Evolutionary conservation across 2,329 filamentous ascomycete genomes (phyloP), one percentile per base, ranked within the genome.

Genomic region (Bipolaris cookei): DNA sequence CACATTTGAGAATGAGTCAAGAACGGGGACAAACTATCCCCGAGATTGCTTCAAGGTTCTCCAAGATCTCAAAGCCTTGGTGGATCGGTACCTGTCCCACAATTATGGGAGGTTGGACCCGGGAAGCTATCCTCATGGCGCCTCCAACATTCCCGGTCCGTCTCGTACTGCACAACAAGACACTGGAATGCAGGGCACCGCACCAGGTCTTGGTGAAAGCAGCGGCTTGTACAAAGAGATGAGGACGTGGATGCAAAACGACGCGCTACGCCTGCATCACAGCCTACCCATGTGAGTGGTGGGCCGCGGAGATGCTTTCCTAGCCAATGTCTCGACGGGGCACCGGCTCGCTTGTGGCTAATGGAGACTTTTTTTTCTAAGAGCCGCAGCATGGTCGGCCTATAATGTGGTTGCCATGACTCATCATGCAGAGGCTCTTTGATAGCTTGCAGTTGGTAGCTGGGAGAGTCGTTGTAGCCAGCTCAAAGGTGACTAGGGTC

Each of bases 21-120:
- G 50, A 20, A 68, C 58, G 8, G 68, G 66, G 2, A 71, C 63
- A 21, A 64, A 67, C 20, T 70, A 69, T 35, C 63, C 67, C 5
- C 52, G 61, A 46, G 67, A 71, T 30, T 71, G 68, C 47, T 63
- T 45, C 34, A 65, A 58, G 39, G 58, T 71, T 14, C 28, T 71
- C 30, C 65, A 64, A 49, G 69, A 68, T 42, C 56, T 70, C 38
- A 64, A 66, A 13, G 56, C 58, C 7, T 41, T 71, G 18, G 60
- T 67, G 16, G 63, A 64, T 39, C 64, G 64, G 23, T 65, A 66
- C 38, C 46, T 68, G 35, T 59, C 45, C 23, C 52, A 46, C 10
- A 37, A 47, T 6, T 46, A 47, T n/a, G 44, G 49, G 3, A 37
- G 18, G 37, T 51, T 43, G 23, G 13, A 50, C 34, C 47, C 39